phyloP scores from a whole-genome alignment of 495 filamentous ascomycete species.

The Aspergillus ellipticus region DNA sequence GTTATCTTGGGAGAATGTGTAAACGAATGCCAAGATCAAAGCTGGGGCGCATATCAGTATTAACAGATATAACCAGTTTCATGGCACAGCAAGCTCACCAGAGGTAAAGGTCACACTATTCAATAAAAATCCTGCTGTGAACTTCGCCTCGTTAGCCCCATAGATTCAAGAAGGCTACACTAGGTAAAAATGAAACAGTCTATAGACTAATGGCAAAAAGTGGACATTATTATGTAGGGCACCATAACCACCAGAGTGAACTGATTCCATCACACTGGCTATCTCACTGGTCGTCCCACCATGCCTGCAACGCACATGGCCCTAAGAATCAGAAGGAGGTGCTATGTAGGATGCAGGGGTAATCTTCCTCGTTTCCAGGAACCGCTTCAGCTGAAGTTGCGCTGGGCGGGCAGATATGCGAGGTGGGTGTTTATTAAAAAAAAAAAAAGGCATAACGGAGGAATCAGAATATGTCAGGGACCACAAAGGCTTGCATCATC shows the following conservation, averaged over 20 bases:
- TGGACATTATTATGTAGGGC: conserved; percentile 71
- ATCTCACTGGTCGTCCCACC: conserved; percentile 91
- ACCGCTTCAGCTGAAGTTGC: conserved; percentile 77
- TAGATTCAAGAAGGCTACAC: conserved; percentile 12
- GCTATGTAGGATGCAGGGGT: conserved; percentile 71
- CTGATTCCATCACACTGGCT: conserved; percentile 58
- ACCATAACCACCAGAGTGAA: conserved; percentile 74
- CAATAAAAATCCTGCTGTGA: conserved; percentile 48
- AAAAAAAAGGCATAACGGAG: background rate
- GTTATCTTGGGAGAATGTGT: conserved; percentile 80
- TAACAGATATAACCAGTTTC: background rate
- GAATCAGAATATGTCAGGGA: background rate
- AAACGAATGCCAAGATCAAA: conserved; percentile 71
- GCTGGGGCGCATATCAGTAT: conserved; percentile 46
- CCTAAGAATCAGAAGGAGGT: conserved; percentile 71
- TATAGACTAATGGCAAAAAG: conserved; percentile 11
- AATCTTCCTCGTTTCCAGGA: conserved; percentile 98
- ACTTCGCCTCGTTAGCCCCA: conserved; percentile 44
- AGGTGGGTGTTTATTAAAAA: conserved; percentile 46
- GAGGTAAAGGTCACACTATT: conserved; percentile 52
- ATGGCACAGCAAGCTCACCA: conserved; percentile 31
- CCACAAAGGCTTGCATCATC: background rate
- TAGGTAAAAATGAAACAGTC: conserved; percentile 16
- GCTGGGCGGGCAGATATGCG: conserved; percentile 96
- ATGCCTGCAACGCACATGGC: conserved; percentile 72